Base-by-base conservation (phyloP, 1,284 basidiomycete genomes). In the Volvariella volvacea region DNA sequence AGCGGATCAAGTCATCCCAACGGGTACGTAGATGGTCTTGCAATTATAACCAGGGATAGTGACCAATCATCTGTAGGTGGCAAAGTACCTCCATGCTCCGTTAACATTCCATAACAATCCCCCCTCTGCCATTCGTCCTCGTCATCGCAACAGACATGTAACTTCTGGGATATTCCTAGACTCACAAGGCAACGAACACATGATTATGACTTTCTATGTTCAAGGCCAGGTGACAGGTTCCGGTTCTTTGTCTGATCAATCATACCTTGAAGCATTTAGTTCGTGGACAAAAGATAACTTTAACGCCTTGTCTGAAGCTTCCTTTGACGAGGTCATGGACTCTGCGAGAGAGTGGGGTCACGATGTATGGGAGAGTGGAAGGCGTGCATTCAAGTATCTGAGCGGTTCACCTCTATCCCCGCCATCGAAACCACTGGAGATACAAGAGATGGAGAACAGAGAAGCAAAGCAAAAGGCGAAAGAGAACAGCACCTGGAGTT, bases 181-280 rank as follows among this genome's bases (percentile, higher is more conserved):
- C 57, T 65, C 78, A 15, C 58, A 74, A 3, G 86, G 87, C 1
- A 72, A 78, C 36, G 87, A 90, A 58, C 88, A 90, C 52, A 80
- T 90, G 76, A 70, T 88, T 31, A 71, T 90, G 54, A 83, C 81
- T 42, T 90, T 90, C 60, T 90, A 82, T 54, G 70, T 89, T 20
- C 74, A 84, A 63, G 78, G 77, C 30, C 63, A 62, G 47, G 67
- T 64, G 39, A 70, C 68, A 30, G 66, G 65, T 7, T 58, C 60
- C 54, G 12, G 50, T 54, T n/a, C 38, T 56, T 16, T 53, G 53
- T 55, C 67, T 22, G 67, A 73, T 17, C 50, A 55, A 3, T 70
- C 73, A 3, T 73, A 71, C 54, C 48, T 70, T 16, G 66, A 74
- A 30, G 55, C 61, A 3, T 55, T 66, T 3, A 58, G 64, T 2